Conservation (phyloP, 352 stramenopile species). For the Pythium scleroteichum region DNA sequence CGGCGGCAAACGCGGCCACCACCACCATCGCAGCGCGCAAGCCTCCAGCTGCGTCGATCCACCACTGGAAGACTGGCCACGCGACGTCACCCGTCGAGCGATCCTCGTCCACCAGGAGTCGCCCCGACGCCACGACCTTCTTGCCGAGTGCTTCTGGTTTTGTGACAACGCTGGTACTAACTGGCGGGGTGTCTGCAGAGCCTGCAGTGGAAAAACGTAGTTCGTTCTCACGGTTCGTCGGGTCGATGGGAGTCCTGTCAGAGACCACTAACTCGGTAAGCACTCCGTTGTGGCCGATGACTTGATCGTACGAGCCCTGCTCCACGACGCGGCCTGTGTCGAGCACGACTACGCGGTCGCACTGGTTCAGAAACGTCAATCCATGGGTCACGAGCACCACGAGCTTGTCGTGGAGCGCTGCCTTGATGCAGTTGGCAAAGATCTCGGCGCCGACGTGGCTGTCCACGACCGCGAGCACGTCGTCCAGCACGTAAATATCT, state of each 20-base stretch:
- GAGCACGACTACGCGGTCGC: conserved; percentile 36
- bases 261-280: conserved; percentile 55
- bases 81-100: conserved; percentile 58
- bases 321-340: conserved; percentile 49
- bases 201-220: too few species aligned
- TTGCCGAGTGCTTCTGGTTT: conserved; percentile 1
- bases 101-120: conserved; percentile 72
- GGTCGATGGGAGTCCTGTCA: conserved; percentile 60
- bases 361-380: conserved; percentile 17
- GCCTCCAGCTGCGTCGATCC: conserved; percentile 61
- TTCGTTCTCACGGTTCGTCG: conserved; percentile 15
- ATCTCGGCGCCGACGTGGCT: conserved; percentile 33
- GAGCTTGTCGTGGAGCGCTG: conserved; percentile 41
- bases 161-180: conserved; percentile 24
- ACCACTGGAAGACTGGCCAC: conserved; percentile 67
- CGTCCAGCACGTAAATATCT: conserved; percentile 44
- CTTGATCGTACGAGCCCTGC: conserved; percentile 19
- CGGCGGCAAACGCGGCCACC: conserved; percentile 43
- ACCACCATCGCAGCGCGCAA: conserved; percentile 43
- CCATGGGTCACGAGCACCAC: conserved; percentile 82
- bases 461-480: conserved; percentile 38
- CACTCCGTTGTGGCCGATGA: conserved; percentile 48
- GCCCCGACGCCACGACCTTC: conserved; percentile 35
- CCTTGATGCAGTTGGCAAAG: conserved; percentile 31
- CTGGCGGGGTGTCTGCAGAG: conserved; percentile 19